Evolutionary conservation across 768 basidiomycete genomes (phyloP), one percentile per base, ranked within the genome.

Genomic region (Chalciporus chontae): DNA sequence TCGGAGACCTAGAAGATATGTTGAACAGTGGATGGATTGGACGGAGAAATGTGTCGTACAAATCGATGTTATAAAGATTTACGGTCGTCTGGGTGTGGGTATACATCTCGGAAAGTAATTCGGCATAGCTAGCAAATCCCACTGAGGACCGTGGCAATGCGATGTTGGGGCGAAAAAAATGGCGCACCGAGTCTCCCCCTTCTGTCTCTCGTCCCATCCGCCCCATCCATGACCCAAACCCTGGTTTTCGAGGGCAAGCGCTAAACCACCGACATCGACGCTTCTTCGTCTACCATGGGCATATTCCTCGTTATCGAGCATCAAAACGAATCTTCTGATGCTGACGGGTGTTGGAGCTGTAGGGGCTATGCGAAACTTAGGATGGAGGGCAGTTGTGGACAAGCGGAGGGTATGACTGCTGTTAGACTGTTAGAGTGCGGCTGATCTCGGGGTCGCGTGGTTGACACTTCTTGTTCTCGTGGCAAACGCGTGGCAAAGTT

Each of bases 201-300:
- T 42, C 58, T 78, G 57, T 43, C 70, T 61, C 64, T 78, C 71
- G 42, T 77, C 77, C 74, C 79, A 73, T 38, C 80, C 75, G 36
- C 83, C 77, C 86, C 89, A 87, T 32, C 87, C 87, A 60, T 81
- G 79, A 23, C 89, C 85, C 51, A 79, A 72, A 38, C 79, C 80
- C 41, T 67, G 72, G 56, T 79, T 80, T 50, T 71, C 74, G 43
- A 88, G 79, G 0, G 92, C 91, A 43, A 92, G 83, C 50, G 85
- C 82, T 51, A 97, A 77, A 27, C 93, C 94, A 11, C 94, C 94
- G 38, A 90, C 78, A 68, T 97, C 94, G 48, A 94, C 91, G 64
- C 89, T 93, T 41, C 89, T 74, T 46, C 93, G 75, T 51, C 80
- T 70, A 32, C 62, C 69, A 39, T 65, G 63, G 41, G 51, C 42